Conservation (phyloP, 2,329 filamentous ascomycete genomes). For the Alternaria brassicae region DNA sequence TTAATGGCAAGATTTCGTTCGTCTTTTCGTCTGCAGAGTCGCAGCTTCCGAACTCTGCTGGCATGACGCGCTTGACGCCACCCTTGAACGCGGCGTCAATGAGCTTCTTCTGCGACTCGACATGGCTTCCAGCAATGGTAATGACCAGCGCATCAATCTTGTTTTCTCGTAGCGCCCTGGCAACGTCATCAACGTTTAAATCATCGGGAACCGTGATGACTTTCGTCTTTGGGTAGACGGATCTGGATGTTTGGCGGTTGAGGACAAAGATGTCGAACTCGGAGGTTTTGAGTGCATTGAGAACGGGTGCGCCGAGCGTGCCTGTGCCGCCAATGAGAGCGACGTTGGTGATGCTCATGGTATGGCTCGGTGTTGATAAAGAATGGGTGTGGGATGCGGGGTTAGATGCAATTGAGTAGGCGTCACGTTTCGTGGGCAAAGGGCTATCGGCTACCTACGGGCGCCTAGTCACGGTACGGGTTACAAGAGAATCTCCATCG, state of each 20-base stretch:
- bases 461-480: not conserved
- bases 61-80: slow-evolving; percentile 67
- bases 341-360: slow-evolving; percentile 49
- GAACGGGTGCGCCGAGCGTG: slow-evolving; percentile 44
- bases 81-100: slow-evolving; percentile 66
- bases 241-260: slow-evolving; percentile 46
- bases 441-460: not conserved
- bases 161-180: slow-evolving; percentile 54
- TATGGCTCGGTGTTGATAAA: not conserved
- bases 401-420: not conserved
- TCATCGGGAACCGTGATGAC: slow-evolving; percentile 52
- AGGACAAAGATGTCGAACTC: slow-evolving; percentile 45
- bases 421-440: not conserved
- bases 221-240: slow-evolving; percentile 53
- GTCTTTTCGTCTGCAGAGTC: slow-evolving; percentile 52
- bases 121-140: slow-evolving; percentile 55
- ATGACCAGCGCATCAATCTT: slow-evolving; percentile 60
- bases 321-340: slow-evolving; percentile 52
- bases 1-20: slow-evolving; percentile 59
- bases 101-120: slow-evolving; percentile 58
- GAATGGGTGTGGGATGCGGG: not conserved
- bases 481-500: not conserved
- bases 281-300: slow-evolving; percentile 40
- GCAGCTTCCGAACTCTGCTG: slow-evolving; percentile 64
- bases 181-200: slow-evolving; percentile 39